Conservation (phyloP, 192 early-diverging fungal genomes). For the Backusella tuberculispora region DNA sequence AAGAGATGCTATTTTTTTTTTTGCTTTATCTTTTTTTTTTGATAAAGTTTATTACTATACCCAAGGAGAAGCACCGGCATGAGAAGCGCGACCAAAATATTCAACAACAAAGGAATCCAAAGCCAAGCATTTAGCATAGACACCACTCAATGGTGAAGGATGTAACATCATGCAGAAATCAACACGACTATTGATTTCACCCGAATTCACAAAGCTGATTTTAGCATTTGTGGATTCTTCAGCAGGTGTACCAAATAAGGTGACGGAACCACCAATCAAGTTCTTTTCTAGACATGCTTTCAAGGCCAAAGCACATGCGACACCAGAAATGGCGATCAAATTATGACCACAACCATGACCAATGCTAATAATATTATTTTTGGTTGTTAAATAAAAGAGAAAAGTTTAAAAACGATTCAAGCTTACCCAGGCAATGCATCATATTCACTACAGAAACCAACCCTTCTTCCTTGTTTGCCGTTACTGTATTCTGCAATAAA, state of each 20-base stretch:
- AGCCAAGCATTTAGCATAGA: conserved; percentile 33
- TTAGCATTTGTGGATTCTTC: conserved; percentile 76
- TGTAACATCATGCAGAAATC: conserved; percentile 79
- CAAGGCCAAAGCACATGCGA: conserved; percentile 60
- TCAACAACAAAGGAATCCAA: conserved; percentile 48
- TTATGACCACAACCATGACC: conserved; percentile 70
- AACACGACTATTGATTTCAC: conserved; percentile 62
- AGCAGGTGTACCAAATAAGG: conserved; percentile 70
- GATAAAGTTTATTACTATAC: conserved; percentile 1
- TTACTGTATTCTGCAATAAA: conserved; percentile 72
- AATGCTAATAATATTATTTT: conserved; percentile 39
- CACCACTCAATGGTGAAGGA: conserved; percentile 31
- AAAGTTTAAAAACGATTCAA: neutral
- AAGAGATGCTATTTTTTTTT: no score
- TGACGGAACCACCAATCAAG: conserved; percentile 51
- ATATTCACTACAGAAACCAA: conserved; percentile 62
- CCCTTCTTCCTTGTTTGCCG: conserved; percentile 43
- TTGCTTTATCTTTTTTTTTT: no score
- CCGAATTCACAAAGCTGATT: conserved; percentile 62
- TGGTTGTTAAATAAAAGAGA: neutral
- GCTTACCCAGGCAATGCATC: conserved; percentile 70
- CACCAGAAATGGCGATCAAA: conserved; percentile 67
- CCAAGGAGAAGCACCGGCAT: conserved; percentile 64
- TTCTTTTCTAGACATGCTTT: conserved; percentile 45
- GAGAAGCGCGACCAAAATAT: conserved; percentile 60